Percentiles rank a stretch among this genome's conserved stretches.
These are phyloP conservation scores for Erythrobasidium yunnanense DNA, from an alignment of 768 basidiomycete genomes.

Conservation along the genomic window DNA sequence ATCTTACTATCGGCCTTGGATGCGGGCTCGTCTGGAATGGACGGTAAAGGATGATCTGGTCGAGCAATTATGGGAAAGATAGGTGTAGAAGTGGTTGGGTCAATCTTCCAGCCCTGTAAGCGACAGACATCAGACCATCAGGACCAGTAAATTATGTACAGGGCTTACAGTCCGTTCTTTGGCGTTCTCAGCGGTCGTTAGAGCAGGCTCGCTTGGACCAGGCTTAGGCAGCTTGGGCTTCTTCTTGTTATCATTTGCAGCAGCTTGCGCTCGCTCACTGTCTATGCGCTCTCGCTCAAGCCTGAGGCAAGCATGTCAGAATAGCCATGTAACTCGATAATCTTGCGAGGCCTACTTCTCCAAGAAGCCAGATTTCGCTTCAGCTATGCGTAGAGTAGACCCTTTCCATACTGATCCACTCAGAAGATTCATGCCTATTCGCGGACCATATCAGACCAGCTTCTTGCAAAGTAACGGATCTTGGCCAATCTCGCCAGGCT, in stretches of 20 bases:
- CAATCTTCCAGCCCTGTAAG: constrained; percentile 56
- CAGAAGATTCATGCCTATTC: constrained; percentile 47
- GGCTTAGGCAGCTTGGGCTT: constrained; percentile 32
- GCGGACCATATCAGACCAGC: not conserved
- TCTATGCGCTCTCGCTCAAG: not conserved
- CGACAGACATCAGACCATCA: constrained; percentile 7
- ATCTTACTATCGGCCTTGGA: no score
- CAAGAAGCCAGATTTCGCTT: constrained; percentile 64
- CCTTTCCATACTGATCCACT: constrained; percentile 82
- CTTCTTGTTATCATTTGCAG: constrained; percentile 28
- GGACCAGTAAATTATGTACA: not conserved
- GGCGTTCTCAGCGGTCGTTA: constrained; percentile 54
- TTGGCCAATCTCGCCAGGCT: no score
- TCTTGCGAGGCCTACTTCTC: constrained; percentile 51
- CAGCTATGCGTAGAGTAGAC: constrained; percentile 67
- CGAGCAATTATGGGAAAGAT: constrained; percentile 61
- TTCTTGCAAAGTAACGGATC: no score
- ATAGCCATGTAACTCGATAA: not conserved
- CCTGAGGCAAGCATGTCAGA: not conserved
- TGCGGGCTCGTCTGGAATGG: not conserved
- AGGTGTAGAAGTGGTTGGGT: constrained; percentile 53
- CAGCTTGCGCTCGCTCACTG: constrained; percentile 38
- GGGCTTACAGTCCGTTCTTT: constrained; percentile 41
- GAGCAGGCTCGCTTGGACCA: constrained; percentile 49
- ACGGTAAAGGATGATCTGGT: constrained; percentile 53